Conservation (phyloP, 495 filamentous ascomycete species). For the Penicillium chermesinum region DNA sequence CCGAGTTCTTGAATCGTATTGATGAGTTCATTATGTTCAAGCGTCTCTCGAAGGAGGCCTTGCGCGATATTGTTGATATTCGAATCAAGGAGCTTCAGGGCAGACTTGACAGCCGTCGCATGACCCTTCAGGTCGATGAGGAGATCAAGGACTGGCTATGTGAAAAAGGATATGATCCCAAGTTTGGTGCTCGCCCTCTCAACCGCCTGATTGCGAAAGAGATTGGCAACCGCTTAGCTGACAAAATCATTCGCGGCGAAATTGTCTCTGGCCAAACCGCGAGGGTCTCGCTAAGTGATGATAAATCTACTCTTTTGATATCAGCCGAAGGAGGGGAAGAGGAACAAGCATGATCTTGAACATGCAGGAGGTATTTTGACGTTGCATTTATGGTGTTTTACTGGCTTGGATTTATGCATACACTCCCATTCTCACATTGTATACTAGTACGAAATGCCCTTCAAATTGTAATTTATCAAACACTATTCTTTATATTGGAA, state of each 20-base stretch:
- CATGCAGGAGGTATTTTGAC: slow-evolving; percentile 1
- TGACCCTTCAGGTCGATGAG: slow-evolving; percentile 64
- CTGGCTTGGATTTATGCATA: slow-evolving; percentile 1
- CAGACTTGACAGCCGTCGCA: slow-evolving; percentile 81
- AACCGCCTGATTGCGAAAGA: slow-evolving; percentile 86
- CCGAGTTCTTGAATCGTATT: slow-evolving; percentile 93
- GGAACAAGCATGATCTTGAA: slow-evolving; percentile 11
- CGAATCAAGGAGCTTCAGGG: slow-evolving; percentile 77
- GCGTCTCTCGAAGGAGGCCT: slow-evolving; percentile 67
- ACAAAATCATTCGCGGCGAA: slow-evolving; percentile 84
- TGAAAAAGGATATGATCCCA: slow-evolving; percentile 82
- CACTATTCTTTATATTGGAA: too few species aligned
- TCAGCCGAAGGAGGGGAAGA: slow-evolving; percentile 13
- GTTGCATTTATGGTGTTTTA: slow-evolving; percentile 1
- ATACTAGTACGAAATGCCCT: background rate
- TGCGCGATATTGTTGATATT: slow-evolving; percentile 92
- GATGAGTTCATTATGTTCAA: slow-evolving; percentile 97
- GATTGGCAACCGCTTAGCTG: slow-evolving; percentile 82
- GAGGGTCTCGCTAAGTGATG: slow-evolving; percentile 55
- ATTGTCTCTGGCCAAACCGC: slow-evolving; percentile 70
- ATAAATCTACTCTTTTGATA: slow-evolving; percentile 34
- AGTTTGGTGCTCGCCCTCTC: slow-evolving; percentile 87
- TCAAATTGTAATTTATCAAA: too few species aligned
- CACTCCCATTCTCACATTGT: background rate
- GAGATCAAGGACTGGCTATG: slow-evolving; percentile 80